Base-by-base conservation (phyloP, 148 eudicot genomes). In the Linanthus parryae region DNA sequence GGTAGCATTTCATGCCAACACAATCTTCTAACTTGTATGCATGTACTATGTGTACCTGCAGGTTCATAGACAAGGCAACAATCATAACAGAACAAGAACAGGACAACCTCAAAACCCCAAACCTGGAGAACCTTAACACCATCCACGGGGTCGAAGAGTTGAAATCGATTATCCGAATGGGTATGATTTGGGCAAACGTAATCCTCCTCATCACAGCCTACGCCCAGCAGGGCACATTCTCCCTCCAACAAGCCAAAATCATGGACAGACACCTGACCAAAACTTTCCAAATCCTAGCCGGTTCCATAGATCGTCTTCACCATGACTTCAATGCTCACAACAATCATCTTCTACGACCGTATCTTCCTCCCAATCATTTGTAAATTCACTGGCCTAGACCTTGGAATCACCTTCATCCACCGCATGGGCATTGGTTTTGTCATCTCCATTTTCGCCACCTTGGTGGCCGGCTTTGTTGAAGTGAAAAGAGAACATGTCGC, bases 61-160 rank as follows among this genome's bases (percentile, higher is more conserved):
- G 96, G 59, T 84, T 83, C 56, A 52, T 88, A 20, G 96, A 88
- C 84, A 84, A 69, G 67, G 96, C 96, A 25, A 89, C 94, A 8
- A 67, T 79, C 33, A 57, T 73, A 39, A 72, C 66, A 3, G 73
- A 70, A 24, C 69, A 44, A 29, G n/a, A n/a, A n/a, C n/a, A n/a
- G n/a, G 84, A 79, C 44, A 52, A 68, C 29, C 56, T 31, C 5
- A 70, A 62, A 35, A 15, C 54, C 2, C 82, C 80, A 25, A 73
- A 81, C 63, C 53, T 63, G 40, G 84, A 94, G 96, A 63, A 47
- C 14, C 59, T 88, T 7, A 54, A 60, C 57, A 88, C 94, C 7
- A 73, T 88, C 31, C 96, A 88, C 48, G 66, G 96, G n/a, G 82
- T 88, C 0, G 96, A 88, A 38, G 96, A 88, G 45, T 73, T 88